Evolutionary conservation across 2,329 filamentous ascomycete species (phyloP), one percentile per base, ranked within the genome.

Genomic region (Diaporthe ilicicola): DNA sequence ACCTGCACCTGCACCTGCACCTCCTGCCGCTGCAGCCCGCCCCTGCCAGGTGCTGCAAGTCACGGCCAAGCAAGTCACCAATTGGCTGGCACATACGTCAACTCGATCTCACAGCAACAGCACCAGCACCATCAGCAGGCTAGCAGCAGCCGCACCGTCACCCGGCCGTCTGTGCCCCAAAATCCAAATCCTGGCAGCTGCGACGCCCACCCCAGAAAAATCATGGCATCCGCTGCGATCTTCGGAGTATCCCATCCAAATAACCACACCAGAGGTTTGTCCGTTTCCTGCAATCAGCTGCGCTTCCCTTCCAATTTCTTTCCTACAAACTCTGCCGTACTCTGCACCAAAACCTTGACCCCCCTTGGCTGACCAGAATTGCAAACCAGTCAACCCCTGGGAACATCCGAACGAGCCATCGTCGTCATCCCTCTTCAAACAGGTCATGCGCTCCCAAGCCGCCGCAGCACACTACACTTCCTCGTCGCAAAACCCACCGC

Each of bases 391-490:
- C 39, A 53, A 29, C 48, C 46, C 34, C 48, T 64, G 67, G 50
- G 59, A 56, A 77, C 77, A 75, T 67, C 61, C 75, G 59, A 74
- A 75, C 71, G 75, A 78, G 64, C 75, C 74, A 4, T 73, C 74
- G 61, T 62, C 59, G 29, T 68, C 66, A 51, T 56, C 66, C 27
- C 74, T 78, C 70, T 76, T 77, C 59, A 78, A 76, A 73, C 74
- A 76, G 73, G 77, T 76, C 76, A 78, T 78, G 77, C 76, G 81
- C 79, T 83, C 79, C 75, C 79, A 82, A 75, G 78, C 81, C 56
- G 78, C 76, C 44, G 75, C 78, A 70, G 79, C 62, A 29, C 68
- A 59, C 55, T 62, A 68, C 15, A 62, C n/a, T 15, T 59, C 66
- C 59, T 44, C 71, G 39, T 80, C 79, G 75, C 79, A 82, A 73